Evolutionary conservation across 2,329 filamentous ascomycete genomes (phyloP).

Genomic region (Trematosphaeria pertusa): DNA sequence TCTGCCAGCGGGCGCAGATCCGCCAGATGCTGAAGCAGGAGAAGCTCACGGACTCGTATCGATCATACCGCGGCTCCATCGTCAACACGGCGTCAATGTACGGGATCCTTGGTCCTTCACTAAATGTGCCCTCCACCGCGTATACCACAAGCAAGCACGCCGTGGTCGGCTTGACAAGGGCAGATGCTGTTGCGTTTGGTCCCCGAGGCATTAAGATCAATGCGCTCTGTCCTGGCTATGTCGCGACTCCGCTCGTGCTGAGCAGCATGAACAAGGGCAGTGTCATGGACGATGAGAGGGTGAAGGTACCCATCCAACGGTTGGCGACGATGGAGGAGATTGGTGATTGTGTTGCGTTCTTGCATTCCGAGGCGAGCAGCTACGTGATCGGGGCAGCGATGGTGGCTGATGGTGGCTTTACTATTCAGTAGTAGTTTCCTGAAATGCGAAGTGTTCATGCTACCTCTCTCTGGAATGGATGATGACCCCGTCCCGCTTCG

Average conservation of each 20-base stretch:
- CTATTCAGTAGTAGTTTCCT: slow-evolving; percentile 22
- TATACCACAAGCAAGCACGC: slow-evolving; percentile 63
- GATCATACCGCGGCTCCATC: slow-evolving; percentile 58
- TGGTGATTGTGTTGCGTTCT: slow-evolving; percentile 72
- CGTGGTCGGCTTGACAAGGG: slow-evolving; percentile 61
- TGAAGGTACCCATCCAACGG: slow-evolving; percentile 55
- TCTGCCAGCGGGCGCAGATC: slow-evolving; percentile 63
- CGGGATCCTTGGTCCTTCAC: slow-evolving; percentile 52
- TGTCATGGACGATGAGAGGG: slow-evolving; percentile 45
- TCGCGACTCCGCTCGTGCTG: slow-evolving; percentile 51
- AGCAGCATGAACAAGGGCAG: slow-evolving; percentile 29
- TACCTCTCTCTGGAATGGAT: no score
- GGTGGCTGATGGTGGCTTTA: slow-evolving; percentile 63
- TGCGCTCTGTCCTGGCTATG: slow-evolving; percentile 64
- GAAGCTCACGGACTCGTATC: slow-evolving; percentile 29
- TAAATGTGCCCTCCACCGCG: slow-evolving; percentile 50
- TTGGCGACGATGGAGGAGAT: slow-evolving; percentile 68
- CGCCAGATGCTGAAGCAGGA: slow-evolving; percentile 61
- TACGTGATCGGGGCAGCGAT: slow-evolving; percentile 78
- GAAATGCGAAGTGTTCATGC: background rate
- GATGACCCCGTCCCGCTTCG: no score
- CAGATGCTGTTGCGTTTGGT: slow-evolving; percentile 62
- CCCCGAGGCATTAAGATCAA: slow-evolving; percentile 64
- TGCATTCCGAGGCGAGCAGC: slow-evolving; percentile 73
- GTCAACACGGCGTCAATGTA: slow-evolving; percentile 63